A percentile compares a stretch with the other conserved stretches of the same genome.
Conservation (phyloP, 129 eudicot species). For the Arctium minus region DNA sequence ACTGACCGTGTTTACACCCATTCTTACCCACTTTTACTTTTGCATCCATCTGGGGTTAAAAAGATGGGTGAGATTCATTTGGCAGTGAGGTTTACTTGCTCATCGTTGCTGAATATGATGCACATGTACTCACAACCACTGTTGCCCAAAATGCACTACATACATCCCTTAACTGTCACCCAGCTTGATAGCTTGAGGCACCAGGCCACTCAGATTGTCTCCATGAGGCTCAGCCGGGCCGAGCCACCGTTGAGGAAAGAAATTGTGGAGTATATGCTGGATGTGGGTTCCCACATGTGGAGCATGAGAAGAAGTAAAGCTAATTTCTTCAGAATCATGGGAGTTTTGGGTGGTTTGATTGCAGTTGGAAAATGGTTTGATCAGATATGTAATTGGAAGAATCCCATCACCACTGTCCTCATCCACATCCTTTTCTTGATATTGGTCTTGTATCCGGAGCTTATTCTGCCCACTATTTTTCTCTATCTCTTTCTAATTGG, state of each 20-base stretch:
- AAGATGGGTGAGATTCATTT: slow-evolving; percentile 73
- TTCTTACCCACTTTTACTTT: slow-evolving; percentile 61
- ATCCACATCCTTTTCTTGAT: slow-evolving; percentile 54
- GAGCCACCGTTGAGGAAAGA: slow-evolving; percentile 65
- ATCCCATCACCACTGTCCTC: slow-evolving; percentile 53
- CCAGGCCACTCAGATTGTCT: slow-evolving; percentile 57
- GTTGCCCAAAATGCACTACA: slow-evolving; percentile 62
- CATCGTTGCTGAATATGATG: slow-evolving; percentile 60
- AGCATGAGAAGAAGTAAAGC: slow-evolving; percentile 79
- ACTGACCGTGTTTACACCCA: slow-evolving; percentile 63
- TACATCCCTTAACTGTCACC: slow-evolving; percentile 51
- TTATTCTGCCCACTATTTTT: slow-evolving; percentile 56
- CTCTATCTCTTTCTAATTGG: slow-evolving; percentile 58
- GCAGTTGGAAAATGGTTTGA: slow-evolving; percentile 55
- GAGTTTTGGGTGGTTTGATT: slow-evolving; percentile 43
- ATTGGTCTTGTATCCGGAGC: slow-evolving; percentile 50
- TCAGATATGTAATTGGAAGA: slow-evolving; percentile 60
- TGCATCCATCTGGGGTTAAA: slow-evolving; percentile 62
- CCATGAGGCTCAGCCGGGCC: slow-evolving; percentile 51
- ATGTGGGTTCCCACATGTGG: slow-evolving; percentile 73
- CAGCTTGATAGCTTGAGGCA: slow-evolving; percentile 55
- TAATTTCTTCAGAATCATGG: slow-evolving; percentile 54
- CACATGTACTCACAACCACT: slow-evolving; percentile 62
- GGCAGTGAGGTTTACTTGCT: slow-evolving; percentile 64
- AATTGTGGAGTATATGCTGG: slow-evolving; percentile 63